A percentile compares a stretch with the other conserved stretches of the same genome.
These are phyloP conservation scores for Primulina huaijiensis DNA, from an alignment of 257 asterid genomes.

Conservation along the genomic window DNA sequence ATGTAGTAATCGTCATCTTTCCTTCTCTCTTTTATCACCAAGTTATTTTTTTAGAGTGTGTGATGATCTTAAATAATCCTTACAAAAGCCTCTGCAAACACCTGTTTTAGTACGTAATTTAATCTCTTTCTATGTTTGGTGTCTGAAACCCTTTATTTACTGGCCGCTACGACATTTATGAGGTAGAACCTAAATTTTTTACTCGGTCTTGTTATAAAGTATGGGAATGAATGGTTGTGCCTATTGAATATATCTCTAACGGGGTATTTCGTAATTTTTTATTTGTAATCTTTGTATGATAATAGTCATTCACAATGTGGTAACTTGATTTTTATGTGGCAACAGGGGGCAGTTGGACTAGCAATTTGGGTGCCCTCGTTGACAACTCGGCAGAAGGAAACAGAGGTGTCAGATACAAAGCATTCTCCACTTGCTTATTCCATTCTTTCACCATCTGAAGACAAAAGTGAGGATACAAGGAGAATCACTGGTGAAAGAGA, in stretches of 20 bases:
- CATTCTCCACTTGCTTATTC: constrained; percentile 54
- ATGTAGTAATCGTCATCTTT: neutral
- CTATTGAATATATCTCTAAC: neutral
- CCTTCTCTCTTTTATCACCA: constrained; percentile 16
- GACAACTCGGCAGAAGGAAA: constrained; percentile 70
- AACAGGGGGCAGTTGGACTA: constrained; percentile 98
- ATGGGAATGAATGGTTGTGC: neutral
- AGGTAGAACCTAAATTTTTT: neutral
- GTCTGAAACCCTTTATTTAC: constrained; percentile 6
- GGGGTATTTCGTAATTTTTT: neutral
- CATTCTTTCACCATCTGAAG: constrained; percentile 60
- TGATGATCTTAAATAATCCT: constrained; percentile 10
- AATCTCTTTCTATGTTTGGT: neutral
- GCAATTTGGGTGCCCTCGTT: constrained; percentile 99
- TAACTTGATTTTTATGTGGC: constrained; percentile 21
- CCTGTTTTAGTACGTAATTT: neutral
- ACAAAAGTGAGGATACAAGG: constrained; percentile 43
- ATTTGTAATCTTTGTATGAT: constrained; percentile 9
- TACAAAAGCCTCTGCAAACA: constrained; percentile 8
- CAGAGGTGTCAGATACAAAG: constrained; percentile 49
- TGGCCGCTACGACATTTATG: constrained; percentile 7
- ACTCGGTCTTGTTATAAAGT: neutral
- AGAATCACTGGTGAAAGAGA: constrained; percentile 48
- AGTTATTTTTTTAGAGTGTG: neutral
- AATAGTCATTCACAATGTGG: constrained; percentile 12